Percentiles rank a stretch among this genome's conserved stretches.
These are phyloP conservation scores for Trichoderma semiorbis DNA, from an alignment of 2,329 filamentous ascomycete species.

Conservation along the genomic window DNA sequence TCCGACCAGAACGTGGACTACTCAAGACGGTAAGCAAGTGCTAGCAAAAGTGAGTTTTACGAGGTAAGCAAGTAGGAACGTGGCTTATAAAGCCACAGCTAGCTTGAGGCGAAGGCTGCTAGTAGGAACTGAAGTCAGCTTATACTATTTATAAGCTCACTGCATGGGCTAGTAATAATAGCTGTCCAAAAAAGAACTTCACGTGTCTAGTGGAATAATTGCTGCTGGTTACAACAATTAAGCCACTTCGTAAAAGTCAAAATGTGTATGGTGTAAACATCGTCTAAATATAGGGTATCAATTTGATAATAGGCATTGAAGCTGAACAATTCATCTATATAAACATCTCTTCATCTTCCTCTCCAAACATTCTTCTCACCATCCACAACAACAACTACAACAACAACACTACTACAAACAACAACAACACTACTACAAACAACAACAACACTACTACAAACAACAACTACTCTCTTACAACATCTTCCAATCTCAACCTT, in stretches of 20 bases:
- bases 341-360: conserved; percentile 5
- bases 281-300: neutral
- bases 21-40: neutral
- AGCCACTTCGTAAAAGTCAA: neutral
- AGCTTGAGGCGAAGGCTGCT: neutral
- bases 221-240: neutral
- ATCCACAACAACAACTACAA: neutral
- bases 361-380: neutral
- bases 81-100: neutral
- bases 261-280: neutral
- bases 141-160: neutral
- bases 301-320: neutral
- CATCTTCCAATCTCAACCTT: neutral
- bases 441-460: neutral
- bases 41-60: neutral
- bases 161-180: neutral
- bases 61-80: neutral
- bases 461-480: neutral
- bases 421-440: neutral
- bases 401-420: neutral
- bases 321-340: conserved; percentile 4
- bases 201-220: neutral
- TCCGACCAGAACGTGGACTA: neutral
- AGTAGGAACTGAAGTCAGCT: neutral
- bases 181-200: neutral